A percentile compares a stretch with the other conserved stretches of the same genome.
Evolutionary conservation across 352 stramenopile species (phyloP).

Genomic region (Phytophthora sp.): DNA sequence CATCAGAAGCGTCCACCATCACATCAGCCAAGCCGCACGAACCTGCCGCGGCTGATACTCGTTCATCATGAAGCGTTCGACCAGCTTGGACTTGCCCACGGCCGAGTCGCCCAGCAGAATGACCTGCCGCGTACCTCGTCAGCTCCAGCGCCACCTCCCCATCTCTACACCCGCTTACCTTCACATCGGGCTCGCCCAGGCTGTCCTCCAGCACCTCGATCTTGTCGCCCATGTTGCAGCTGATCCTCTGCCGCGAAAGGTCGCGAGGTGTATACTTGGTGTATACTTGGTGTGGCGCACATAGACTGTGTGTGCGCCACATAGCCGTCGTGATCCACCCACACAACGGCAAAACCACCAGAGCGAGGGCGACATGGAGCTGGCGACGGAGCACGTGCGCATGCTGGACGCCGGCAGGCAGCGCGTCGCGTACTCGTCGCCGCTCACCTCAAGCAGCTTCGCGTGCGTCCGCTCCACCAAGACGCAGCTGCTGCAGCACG

Average conservation of each 20-base stretch:
- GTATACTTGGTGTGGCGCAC: conserved; percentile 9
- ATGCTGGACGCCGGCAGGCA: conserved; percentile 74
- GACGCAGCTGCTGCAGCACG: conserved; percentile 62
- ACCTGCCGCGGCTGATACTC: conserved; percentile 94
- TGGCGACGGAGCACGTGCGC: conserved; percentile 79
- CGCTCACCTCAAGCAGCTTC: conserved; percentile 35
- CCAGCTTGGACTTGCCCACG: conserved; percentile 96
- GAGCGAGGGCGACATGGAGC: conserved; percentile 33
- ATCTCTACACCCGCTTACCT: conserved; percentile 27
- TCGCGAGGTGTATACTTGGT: too few relatives aligned
- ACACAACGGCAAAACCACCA: neutral
- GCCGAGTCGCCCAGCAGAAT: conserved; percentile 95
- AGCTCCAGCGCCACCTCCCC: neutral
- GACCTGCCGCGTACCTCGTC: conserved; percentile 48
- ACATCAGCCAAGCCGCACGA: neutral
- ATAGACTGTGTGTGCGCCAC: too few relatives aligned
- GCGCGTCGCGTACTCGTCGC: conserved; percentile 43
- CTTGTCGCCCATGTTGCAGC: conserved; percentile 48
- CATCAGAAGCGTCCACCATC: neutral
- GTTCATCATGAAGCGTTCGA: conserved; percentile 96
- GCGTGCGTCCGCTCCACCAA: conserved; percentile 41
- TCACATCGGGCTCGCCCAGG: conserved; percentile 68
- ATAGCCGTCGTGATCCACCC: conserved; percentile 23
- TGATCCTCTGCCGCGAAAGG: conserved; percentile 91
- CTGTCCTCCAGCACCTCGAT: conserved; percentile 42